phyloP scores from a whole-genome alignment of 2,329 filamentous ascomycete species.

The Penicillium griseofulvum region DNA sequence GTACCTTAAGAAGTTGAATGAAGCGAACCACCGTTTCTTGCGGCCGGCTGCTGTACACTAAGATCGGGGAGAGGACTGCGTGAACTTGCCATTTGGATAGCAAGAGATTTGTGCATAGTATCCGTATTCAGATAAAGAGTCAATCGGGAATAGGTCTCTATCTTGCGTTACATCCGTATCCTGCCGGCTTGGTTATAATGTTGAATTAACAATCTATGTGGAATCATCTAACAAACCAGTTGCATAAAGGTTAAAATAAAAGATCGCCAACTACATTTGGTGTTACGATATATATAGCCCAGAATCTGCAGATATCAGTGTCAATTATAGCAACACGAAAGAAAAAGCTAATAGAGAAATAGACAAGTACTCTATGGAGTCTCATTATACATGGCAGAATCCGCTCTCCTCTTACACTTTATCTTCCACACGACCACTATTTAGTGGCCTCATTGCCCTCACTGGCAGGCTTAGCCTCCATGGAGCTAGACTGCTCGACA shows the following conservation, averaged over 20 bases:
- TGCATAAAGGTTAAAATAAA: not conserved
- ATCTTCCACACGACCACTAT: conserved; percentile 15
- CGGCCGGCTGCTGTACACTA: conserved; percentile 34
- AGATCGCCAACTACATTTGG: not conserved
- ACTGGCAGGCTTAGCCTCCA: conserved; percentile 47
- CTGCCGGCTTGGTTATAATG: not conserved
- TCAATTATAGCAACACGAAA: not conserved
- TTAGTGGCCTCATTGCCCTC: conserved; percentile 49
- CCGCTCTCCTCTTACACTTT: conserved; percentile 2
- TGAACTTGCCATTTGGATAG: conserved; percentile 23
- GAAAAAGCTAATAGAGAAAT: conserved; percentile 12
- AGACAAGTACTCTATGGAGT: conserved; percentile 12
- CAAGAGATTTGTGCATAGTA: conserved; percentile 37
- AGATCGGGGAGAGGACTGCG: conserved; percentile 20
- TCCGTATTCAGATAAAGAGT: conserved; percentile 29
- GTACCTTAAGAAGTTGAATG: conserved; percentile 15
- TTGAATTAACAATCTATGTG: not conserved
- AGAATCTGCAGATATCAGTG: not conserved
- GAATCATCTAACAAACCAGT: not conserved
- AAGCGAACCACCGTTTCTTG: conserved; percentile 13
- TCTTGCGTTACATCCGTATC: conserved; percentile 11
- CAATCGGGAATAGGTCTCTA: conserved; percentile 31
- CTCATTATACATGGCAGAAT: conserved; percentile 22
- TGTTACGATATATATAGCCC: not conserved
- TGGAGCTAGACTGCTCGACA: conserved; percentile 34